These are phyloP conservation scores for Thalia dealbata DNA, from an alignment of 176 grass and related monocot species.

Conservation along the genomic window DNA sequence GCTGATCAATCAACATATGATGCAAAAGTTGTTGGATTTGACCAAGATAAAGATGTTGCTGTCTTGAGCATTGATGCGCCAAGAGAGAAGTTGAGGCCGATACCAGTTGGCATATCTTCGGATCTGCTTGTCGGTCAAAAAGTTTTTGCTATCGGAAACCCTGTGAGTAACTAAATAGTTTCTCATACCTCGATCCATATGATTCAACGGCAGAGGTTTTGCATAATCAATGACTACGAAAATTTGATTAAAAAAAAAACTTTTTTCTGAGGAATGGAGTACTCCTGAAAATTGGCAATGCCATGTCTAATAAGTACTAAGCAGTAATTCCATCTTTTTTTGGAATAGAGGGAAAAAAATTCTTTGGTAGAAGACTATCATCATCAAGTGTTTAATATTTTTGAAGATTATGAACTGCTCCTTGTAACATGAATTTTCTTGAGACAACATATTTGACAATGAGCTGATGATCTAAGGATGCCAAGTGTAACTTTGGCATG, in stretches of 20 bases:
- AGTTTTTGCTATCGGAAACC: slow-evolving; percentile 98
- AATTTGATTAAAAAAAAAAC: background rate
- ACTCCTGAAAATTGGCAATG: background rate
- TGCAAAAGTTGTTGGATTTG: slow-evolving; percentile 85
- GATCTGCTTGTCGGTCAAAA: slow-evolving; percentile 92
- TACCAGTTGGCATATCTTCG: slow-evolving; percentile 80
- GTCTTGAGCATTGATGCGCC: slow-evolving; percentile 83
- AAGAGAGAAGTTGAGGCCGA: slow-evolving; percentile 83
- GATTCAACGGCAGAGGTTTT: background rate
- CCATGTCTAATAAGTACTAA: background rate
- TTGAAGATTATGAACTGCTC: background rate
- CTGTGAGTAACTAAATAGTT: slow-evolving; percentile 44
- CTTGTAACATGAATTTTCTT: background rate
- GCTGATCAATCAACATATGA: slow-evolving; percentile 82
- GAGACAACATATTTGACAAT: background rate
- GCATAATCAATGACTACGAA: background rate
- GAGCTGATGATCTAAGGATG: background rate
- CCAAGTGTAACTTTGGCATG: background rate
- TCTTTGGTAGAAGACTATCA: background rate
- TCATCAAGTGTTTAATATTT: background rate
- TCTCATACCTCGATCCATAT: background rate
- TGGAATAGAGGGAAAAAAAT: too few species aligned
- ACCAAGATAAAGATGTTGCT: slow-evolving; percentile 98
- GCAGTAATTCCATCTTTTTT: too few species aligned
- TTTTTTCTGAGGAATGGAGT: background rate